Evolutionary conservation across 169 alveolate genomes (phyloP).

Genomic region (Amoebophrya sp.): DNA sequence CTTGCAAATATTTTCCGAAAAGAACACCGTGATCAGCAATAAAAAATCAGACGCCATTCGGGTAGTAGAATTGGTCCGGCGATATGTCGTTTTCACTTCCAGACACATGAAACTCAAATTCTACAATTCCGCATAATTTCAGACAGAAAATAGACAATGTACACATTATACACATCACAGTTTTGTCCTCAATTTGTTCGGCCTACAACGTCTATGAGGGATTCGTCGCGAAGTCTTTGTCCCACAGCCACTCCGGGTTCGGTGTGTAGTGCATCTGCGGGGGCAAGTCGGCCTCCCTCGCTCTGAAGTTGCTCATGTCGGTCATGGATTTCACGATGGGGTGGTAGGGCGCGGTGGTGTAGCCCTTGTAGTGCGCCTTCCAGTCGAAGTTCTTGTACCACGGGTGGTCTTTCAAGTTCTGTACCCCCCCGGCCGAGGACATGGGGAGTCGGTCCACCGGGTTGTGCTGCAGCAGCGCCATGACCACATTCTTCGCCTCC

Average conservation of each 20-base stretch:
- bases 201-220: no score
- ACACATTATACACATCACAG: no score
- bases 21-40: no score
- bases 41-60: no score
- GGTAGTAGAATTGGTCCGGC: no score
- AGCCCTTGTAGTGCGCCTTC: background rate
- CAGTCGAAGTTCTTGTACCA: background rate
- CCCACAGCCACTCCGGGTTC: background rate
- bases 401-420: background rate
- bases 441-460: background rate
- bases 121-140: no score
- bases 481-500: background rate
- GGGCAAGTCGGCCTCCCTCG: background rate
- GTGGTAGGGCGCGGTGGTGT: background rate
- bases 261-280: background rate
- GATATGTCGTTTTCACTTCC: no score
- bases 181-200: no score
- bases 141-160: no score
- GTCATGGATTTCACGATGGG: background rate
- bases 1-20: no score
- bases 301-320: background rate
- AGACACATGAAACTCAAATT: no score
- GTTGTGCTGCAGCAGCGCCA: background rate
- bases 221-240: background rate
- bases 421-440: background rate